These are phyloP conservation scores for Fusarium lyarnte DNA, from an alignment of 2,329 filamentous ascomycete genomes.

Conservation along the genomic window DNA sequence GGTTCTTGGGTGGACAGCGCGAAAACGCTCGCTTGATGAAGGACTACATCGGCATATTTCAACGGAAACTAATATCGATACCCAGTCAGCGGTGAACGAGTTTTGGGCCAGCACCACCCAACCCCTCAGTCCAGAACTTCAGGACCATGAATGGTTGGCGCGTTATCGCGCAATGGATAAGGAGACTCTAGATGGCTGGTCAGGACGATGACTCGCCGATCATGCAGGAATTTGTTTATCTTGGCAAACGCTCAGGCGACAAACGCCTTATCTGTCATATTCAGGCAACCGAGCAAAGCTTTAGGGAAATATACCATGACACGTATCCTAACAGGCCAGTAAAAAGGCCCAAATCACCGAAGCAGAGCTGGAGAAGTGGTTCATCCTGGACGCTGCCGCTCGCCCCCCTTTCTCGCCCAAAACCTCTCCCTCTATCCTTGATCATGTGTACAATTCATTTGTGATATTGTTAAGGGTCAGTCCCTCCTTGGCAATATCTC, in stretches of 20 bases:
- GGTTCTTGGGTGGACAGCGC: background rate
- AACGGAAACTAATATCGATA: too few relatives aligned
- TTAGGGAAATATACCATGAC: background rate
- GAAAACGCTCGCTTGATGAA: background rate
- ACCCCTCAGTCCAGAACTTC: background rate
- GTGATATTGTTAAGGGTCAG: slow-evolving; percentile 77
- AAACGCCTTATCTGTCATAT: background rate
- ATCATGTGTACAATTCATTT: slow-evolving; percentile 74
- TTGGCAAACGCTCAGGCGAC: background rate
- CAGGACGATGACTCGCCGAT: too few relatives aligned
- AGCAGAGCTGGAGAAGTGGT: background rate
- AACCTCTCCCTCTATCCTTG: background rate
- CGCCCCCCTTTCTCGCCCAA: too few relatives aligned
- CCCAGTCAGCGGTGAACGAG: background rate
- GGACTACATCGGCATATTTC: background rate
- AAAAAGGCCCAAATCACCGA: background rate
- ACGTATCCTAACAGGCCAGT: background rate
- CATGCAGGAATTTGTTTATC: background rate
- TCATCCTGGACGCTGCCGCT: background rate
- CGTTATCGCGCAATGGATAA: background rate
- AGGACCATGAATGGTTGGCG: background rate
- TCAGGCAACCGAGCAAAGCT: background rate
- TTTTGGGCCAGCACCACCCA: background rate
- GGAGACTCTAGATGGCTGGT: background rate
- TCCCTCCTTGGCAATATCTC: slow-evolving; percentile 87